These are phyloP conservation scores for Phytopythium vexans DNA, from an alignment of 352 stramenopile genomes.

Conservation along the genomic window DNA sequence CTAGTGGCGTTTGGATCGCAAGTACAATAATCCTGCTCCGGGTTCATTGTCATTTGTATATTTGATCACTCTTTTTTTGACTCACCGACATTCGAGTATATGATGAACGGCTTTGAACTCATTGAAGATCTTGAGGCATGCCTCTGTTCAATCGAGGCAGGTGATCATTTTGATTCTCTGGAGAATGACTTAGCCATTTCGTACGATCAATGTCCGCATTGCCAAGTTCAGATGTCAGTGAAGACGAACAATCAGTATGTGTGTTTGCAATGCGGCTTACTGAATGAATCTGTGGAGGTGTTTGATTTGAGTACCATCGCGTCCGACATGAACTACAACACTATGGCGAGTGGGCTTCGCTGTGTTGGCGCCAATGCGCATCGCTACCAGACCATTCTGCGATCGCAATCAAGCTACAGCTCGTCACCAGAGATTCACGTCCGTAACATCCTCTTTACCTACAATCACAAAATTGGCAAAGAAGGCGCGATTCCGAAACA, in stretches of 20 bases:
- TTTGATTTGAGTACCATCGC: slow-evolving; percentile 3
- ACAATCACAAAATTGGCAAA: slow-evolving; percentile 5
- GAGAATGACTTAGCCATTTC: slow-evolving; percentile 2
- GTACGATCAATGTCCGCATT: slow-evolving; percentile 3
- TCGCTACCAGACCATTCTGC: slow-evolving; percentile 5
- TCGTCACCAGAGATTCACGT: slow-evolving; percentile 3
- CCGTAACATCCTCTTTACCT: slow-evolving; percentile 5
- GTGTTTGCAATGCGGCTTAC: slow-evolving; percentile 1
- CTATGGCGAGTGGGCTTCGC: slow-evolving; percentile 5
- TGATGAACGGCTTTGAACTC: slow-evolving; percentile 3
- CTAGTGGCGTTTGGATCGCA: no score
- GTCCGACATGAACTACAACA: slow-evolving; percentile 5
- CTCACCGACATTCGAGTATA: no score
- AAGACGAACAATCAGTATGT: slow-evolving; percentile 7
- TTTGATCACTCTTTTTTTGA: no score
- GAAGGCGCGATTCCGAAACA: slow-evolving; percentile 1
- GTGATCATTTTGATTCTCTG: background rate
- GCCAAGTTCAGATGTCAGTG: slow-evolving; percentile 1
- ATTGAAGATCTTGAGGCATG: background rate
- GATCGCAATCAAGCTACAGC: slow-evolving; percentile 3
- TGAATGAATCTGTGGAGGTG: slow-evolving; percentile 1
- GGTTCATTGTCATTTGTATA: no score
- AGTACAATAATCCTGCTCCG: no score
- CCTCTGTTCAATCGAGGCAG: background rate
- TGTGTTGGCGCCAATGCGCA: slow-evolving; percentile 4